Conservation (phyloP, 805 yeast species). For the Wickerhamomyces chaumierensis region DNA sequence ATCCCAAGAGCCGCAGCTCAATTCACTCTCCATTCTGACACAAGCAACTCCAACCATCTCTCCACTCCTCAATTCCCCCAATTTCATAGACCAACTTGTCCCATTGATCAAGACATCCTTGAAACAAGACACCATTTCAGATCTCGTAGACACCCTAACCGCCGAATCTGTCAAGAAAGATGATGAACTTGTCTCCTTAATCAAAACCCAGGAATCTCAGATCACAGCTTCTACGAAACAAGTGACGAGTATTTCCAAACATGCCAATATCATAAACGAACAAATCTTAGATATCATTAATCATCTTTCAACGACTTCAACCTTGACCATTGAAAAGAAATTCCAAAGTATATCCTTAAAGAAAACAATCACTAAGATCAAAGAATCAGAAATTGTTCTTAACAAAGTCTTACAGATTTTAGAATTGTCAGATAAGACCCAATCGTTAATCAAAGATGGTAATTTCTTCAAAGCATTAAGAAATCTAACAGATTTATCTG, state of each 20-base stretch:
- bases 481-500: constrained; percentile 63
- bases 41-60: too few relatives aligned
- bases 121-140: constrained; percentile 39
- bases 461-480: constrained; percentile 82
- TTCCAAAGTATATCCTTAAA: constrained; percentile 47
- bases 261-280: constrained; percentile 44
- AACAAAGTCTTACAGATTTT: constrained; percentile 68
- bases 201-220: constrained; percentile 49
- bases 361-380: constrained; percentile 54
- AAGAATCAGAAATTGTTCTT: constrained; percentile 59
- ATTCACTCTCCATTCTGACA: too few relatives aligned
- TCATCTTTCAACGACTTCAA: constrained; percentile 53
- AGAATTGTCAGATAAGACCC: constrained; percentile 77
- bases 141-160: constrained; percentile 43
- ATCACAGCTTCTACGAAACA: constrained; percentile 48
- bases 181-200: constrained; percentile 45
- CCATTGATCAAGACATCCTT: constrained; percentile 63
- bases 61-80: constrained; percentile 36
- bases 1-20: too few relatives aligned
- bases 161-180: constrained; percentile 49
- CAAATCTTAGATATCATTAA: constrained; percentile 46
- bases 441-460: constrained; percentile 63
- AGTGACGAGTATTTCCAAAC: constrained; percentile 48
- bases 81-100: constrained; percentile 68
- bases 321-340: constrained; percentile 51